Conservation (phyloP, 2,329 filamentous ascomycete genomes). For the Alternaria arbusti region DNA sequence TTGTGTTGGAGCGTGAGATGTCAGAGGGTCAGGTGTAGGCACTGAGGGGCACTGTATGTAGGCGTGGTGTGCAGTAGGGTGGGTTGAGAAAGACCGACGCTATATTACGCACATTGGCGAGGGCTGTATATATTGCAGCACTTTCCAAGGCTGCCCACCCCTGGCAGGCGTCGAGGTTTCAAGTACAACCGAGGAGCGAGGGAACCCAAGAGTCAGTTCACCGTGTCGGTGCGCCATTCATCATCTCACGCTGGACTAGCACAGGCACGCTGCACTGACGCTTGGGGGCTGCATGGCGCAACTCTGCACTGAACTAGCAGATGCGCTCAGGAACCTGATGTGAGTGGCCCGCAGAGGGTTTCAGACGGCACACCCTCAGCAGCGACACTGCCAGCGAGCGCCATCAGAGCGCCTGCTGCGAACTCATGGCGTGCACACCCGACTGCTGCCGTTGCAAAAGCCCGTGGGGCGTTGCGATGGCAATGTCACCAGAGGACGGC, state of each 20-base stretch:
- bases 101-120: conserved; percentile 7
- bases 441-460: not conserved
- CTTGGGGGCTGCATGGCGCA: conserved; percentile 7
- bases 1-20: conserved; percentile 4
- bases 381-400: not conserved
- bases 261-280: not conserved
- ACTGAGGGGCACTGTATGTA: not conserved
- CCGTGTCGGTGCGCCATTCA: conserved; percentile 10
- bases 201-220: conserved; percentile 15
- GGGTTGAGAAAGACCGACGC: conserved; percentile 5
- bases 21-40: not conserved
- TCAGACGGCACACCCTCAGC: conserved; percentile 4
- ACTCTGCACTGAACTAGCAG: conserved; percentile 8
- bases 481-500: conserved; percentile 21
- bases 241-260: conserved; percentile 7
- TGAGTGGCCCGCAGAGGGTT: conserved; percentile 5
- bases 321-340: not conserved
- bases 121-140: conserved; percentile 14
- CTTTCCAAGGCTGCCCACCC: not conserved
- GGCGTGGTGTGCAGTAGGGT: not conserved
- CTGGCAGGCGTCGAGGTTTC: conserved; percentile 20
- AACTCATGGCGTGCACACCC: conserved; percentile 1
- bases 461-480: conserved; percentile 11
- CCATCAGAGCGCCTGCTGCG: not conserved
- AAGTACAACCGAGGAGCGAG: conserved; percentile 16